Evolutionary conservation across 495 filamentous ascomycete species (phyloP).

Genomic region (Ramalina intermedia): DNA sequence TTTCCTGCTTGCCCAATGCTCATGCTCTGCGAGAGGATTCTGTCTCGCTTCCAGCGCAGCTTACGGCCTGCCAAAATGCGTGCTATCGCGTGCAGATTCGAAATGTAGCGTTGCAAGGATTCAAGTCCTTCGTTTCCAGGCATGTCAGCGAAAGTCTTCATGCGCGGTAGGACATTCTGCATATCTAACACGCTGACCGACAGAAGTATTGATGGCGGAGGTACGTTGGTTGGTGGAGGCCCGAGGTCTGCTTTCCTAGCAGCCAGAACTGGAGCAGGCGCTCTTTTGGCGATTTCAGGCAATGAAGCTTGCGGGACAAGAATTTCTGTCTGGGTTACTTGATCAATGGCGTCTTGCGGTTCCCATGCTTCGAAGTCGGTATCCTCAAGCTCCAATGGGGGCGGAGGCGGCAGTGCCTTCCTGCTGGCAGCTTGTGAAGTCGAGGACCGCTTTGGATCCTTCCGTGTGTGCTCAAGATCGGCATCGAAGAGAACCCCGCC

Average conservation of each 20-base stretch:
- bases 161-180: slow-evolving; percentile 24
- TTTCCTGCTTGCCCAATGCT: slow-evolving; percentile 62
- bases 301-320: not conserved
- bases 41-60: slow-evolving; percentile 80
- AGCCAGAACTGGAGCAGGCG: not conserved
- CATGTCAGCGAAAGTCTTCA: slow-evolving; percentile 1
- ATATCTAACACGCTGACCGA: slow-evolving; percentile 57
- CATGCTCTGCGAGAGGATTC: slow-evolving; percentile 73
- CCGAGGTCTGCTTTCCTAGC: not conserved
- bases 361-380: slow-evolving; percentile 3
- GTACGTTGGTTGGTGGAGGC: slow-evolving; percentile 68
- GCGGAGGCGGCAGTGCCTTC: slow-evolving; percentile 8
- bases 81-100: slow-evolving; percentile 50
- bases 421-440: not conserved
- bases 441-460: not conserved
- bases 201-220: slow-evolving; percentile 72
- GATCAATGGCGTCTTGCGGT: not conserved
- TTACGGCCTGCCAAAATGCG: slow-evolving; percentile 77
- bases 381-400: slow-evolving; percentile 31
- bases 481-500: slow-evolving; percentile 16
- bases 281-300: not conserved
- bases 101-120: slow-evolving; percentile 31
- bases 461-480: slow-evolving; percentile 5
- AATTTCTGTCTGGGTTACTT: not conserved
- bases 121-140: not conserved